Evolutionary conservation across 2,329 filamentous ascomycete genomes (phyloP).

Genomic region (Cercospora citrullina): DNA sequence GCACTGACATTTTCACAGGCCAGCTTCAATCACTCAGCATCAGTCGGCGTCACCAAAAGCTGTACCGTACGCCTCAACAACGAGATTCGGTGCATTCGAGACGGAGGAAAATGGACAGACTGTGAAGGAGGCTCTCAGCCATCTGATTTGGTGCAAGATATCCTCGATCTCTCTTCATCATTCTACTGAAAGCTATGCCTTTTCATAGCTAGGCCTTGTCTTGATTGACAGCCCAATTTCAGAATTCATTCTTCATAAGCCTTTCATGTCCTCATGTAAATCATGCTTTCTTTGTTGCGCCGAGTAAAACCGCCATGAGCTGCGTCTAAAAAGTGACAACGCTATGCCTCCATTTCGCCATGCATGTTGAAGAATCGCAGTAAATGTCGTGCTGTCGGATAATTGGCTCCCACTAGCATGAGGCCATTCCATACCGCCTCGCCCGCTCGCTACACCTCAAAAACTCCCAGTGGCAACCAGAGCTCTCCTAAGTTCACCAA

Average conservation of each 20-base stretch:
- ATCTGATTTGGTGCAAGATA: slow-evolving; percentile 72
- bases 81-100: slow-evolving; percentile 79
- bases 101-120: slow-evolving; percentile 75
- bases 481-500: slow-evolving; percentile 24
- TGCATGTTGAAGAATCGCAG: slow-evolving; percentile 14
- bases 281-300: slow-evolving; percentile 13
- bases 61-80: slow-evolving; percentile 66
- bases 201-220: not conserved
- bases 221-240: not conserved
- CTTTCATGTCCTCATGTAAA: slow-evolving; percentile 17
- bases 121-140: slow-evolving; percentile 69
- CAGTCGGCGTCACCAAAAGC: slow-evolving; percentile 48
- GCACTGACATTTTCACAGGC: slow-evolving; percentile 40
- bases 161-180: slow-evolving; percentile 44
- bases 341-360: slow-evolving; percentile 18
- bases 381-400: slow-evolving; percentile 3
- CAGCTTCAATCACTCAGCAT: slow-evolving; percentile 64
- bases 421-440: not conserved
- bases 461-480: not conserved
- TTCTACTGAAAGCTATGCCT: slow-evolving; percentile 12
- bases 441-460: not conserved
- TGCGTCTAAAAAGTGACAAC: slow-evolving; percentile 3
- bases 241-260: not conserved
- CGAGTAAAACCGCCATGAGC: not conserved
- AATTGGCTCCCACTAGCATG: not conserved